Conservation (phyloP, 1,284 basidiomycete genomes). For the Ceraceosorus guamensis region DNA sequence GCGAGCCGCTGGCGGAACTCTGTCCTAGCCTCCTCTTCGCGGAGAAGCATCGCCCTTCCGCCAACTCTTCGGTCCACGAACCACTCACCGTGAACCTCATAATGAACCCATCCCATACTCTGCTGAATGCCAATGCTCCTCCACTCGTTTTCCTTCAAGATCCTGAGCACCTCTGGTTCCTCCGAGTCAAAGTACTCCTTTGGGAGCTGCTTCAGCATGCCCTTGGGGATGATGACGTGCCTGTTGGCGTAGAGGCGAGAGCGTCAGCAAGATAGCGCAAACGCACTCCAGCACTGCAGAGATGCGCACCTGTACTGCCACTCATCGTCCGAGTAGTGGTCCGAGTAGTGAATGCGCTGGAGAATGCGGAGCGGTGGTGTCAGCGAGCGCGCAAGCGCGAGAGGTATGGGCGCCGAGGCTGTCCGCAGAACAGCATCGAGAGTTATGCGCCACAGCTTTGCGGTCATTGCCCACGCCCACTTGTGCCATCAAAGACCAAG, state of each 20-base stretch:
- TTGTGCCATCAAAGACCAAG: no score
- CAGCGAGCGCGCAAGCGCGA: no score
- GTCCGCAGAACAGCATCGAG: no score
- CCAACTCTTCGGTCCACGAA: background rate
- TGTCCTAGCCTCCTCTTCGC: background rate
- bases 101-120: slow-evolving; percentile 93
- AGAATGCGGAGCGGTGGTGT: no score
- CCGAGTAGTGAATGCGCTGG: slow-evolving; percentile 42
- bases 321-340: slow-evolving; percentile 53
- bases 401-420: no score
- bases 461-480: no score
- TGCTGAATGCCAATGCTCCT: slow-evolving; percentile 91
- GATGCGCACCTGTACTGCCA: slow-evolving; percentile 61
- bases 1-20: background rate
- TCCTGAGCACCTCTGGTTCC: slow-evolving; percentile 69
- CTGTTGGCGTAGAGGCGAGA: slow-evolving; percentile 9
- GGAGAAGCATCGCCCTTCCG: background rate
- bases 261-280: background rate
- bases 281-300: slow-evolving; percentile 60
- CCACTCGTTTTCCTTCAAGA: slow-evolving; percentile 83
- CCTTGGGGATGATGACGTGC: slow-evolving; percentile 47
- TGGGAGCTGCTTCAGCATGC: slow-evolving; percentile 45
- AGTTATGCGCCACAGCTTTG: no score
- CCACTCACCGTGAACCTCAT: slow-evolving; percentile 81
- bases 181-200: slow-evolving; percentile 57